phyloP scores from a whole-genome alignment of 305 asterid species.

The Salvia sclarea region DNA sequence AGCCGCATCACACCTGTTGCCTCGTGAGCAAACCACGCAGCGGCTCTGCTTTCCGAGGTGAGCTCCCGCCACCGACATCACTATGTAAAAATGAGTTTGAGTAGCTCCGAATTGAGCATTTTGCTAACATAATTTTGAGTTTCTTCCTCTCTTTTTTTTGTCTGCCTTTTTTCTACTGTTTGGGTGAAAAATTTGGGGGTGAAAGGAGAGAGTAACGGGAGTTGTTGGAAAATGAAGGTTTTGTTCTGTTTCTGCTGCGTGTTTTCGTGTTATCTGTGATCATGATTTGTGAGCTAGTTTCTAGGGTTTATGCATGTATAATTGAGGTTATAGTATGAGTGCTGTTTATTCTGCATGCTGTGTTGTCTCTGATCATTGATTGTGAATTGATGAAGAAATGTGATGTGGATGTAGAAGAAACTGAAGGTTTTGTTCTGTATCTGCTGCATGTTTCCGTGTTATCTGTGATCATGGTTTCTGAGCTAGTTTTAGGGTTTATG shows the following conservation, averaged over 20 bases:
- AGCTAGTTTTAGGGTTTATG: background rate
- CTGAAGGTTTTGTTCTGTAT: constrained; percentile 16
- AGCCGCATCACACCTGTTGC: constrained; percentile 39
- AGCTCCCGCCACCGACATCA: constrained; percentile 25
- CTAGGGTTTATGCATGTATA: background rate
- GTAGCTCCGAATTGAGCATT: background rate
- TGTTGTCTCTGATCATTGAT: too few species aligned
- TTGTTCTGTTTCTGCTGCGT: constrained; percentile 2
- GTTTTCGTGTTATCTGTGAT: background rate
- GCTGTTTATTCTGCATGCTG: too few species aligned
- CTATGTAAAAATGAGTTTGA: background rate
- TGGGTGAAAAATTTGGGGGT: background rate
- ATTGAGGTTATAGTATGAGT: too few species aligned
- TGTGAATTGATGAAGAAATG: too few species aligned
- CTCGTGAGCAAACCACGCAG: constrained; percentile 16
- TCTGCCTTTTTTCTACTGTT: background rate
- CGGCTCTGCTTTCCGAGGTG: background rate
- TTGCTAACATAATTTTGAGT: background rate
- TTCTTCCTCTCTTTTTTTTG: background rate
- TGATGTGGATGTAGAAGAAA: too few species aligned
- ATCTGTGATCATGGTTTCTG: background rate
- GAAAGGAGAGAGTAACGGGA: background rate
- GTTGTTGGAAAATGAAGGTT: constrained; percentile 18
- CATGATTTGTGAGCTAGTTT: background rate
- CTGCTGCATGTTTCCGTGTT: background rate